Evolutionary conservation across 257 asterid genomes (phyloP).

Genomic region (Linaria vulgaris): DNA sequence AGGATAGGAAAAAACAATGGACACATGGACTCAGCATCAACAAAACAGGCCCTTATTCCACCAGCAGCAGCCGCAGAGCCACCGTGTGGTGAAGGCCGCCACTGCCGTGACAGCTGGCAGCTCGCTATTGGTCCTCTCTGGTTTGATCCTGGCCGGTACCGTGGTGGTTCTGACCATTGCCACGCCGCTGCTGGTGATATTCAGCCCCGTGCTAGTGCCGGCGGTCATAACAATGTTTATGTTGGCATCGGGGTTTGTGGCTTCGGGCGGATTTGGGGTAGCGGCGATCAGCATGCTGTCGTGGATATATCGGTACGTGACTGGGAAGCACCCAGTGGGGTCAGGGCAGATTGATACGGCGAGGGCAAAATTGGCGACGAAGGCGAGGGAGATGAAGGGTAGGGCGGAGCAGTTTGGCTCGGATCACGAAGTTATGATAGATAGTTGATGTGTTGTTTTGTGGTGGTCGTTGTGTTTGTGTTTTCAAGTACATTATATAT

Average conservation of each 20-base stretch:
- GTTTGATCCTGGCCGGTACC: slow-evolving; percentile 58
- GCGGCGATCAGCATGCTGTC: slow-evolving; percentile 66
- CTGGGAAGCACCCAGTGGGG: slow-evolving; percentile 62
- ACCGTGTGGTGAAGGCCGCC: slow-evolving; percentile 58
- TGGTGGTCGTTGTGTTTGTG: too few relatives aligned
- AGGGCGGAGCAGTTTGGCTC: slow-evolving; percentile 36
- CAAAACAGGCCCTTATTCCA: slow-evolving; percentile 22
- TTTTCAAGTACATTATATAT: too few relatives aligned
- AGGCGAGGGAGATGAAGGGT: slow-evolving; percentile 73
- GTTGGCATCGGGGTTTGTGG: slow-evolving; percentile 53
- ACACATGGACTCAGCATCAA: too few relatives aligned
- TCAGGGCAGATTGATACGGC: slow-evolving; percentile 55
- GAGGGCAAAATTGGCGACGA: slow-evolving; percentile 40
- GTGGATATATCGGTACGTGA: slow-evolving; percentile 68
- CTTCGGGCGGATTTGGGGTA: slow-evolving; percentile 75
- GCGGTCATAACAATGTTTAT: slow-evolving; percentile 48
- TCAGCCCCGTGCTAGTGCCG: slow-evolving; percentile 83
- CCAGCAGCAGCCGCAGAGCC: slow-evolving; percentile 41
- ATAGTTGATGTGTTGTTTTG: too few relatives aligned
- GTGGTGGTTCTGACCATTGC: slow-evolving; percentile 66
- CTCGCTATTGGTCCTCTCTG: slow-evolving; percentile 60
- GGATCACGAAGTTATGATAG: too few relatives aligned
- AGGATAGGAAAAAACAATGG: too few relatives aligned
- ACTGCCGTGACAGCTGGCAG: slow-evolving; percentile 77
- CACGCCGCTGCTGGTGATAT: slow-evolving; percentile 73